Evolutionary conservation across 1,139 yeast genomes (phyloP).

Genomic region (Suhomyces kunorum): DNA sequence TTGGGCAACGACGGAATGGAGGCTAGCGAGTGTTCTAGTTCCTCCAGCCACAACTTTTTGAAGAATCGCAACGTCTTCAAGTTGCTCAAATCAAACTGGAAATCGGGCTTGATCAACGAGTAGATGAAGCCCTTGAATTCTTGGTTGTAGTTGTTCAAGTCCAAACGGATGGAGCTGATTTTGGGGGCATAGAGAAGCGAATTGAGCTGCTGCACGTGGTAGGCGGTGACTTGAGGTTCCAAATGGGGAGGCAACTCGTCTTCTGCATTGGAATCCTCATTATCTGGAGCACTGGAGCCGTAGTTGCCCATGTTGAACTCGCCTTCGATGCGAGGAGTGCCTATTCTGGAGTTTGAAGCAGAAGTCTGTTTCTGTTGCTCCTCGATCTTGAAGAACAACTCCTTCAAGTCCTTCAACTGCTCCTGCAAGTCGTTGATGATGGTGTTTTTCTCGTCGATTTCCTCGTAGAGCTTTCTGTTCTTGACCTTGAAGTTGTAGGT

Average conservation of each 20-base stretch:
- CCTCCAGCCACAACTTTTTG: slow-evolving; percentile 68
- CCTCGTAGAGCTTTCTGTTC: slow-evolving; percentile 61
- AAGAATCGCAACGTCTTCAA: slow-evolving; percentile 62
- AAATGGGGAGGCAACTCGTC: slow-evolving; percentile 12
- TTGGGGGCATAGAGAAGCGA: slow-evolving; percentile 52
- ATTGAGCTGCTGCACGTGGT: slow-evolving; percentile 24
- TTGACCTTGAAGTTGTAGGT: slow-evolving; percentile 53
- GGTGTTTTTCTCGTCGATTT: slow-evolving; percentile 69
- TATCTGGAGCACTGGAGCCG: not conserved
- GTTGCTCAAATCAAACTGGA: slow-evolving; percentile 39
- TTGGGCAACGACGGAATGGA: slow-evolving; percentile 36
- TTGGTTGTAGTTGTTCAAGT: slow-evolving; percentile 45
- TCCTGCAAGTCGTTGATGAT: slow-evolving; percentile 66
- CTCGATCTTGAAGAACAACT: slow-evolving; percentile 35
- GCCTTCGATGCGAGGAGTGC: slow-evolving; percentile 16
- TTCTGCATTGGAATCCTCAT: slow-evolving; percentile 7
- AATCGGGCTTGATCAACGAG: slow-evolving; percentile 36
- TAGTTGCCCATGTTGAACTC: slow-evolving; percentile 8
- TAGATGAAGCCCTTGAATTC: slow-evolving; percentile 45
- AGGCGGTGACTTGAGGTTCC: slow-evolving; percentile 9
- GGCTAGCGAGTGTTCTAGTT: slow-evolving; percentile 63
- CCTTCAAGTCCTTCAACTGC: slow-evolving; percentile 71
- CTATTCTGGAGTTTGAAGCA: slow-evolving; percentile 9
- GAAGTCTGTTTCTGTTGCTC: slow-evolving; percentile 27
- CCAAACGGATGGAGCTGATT: slow-evolving; percentile 60